Conservation (phyloP, 192 early-diverging fungal species). For the Coemansia biformis region DNA sequence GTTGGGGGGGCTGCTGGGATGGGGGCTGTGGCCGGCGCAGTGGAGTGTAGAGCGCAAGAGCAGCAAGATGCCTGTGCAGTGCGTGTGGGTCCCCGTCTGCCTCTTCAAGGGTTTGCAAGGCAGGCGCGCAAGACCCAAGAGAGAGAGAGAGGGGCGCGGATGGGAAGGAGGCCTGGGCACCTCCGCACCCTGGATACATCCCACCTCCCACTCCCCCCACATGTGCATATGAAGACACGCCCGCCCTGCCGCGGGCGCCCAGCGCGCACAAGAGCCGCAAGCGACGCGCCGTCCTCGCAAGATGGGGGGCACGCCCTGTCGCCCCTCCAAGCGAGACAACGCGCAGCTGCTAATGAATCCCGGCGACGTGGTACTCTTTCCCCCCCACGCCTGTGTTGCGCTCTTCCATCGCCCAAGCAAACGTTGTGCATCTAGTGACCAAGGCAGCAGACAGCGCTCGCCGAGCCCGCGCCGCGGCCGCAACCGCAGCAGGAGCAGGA, state of each 20-base stretch:
- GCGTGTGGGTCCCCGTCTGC: neutral
- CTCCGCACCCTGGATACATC: too few species aligned
- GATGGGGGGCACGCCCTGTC: too few species aligned
- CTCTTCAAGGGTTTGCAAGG: constrained; percentile 33
- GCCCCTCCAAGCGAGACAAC: too few species aligned
- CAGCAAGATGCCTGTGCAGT: neutral
- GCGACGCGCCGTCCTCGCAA: too few species aligned
- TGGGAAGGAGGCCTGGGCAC: too few species aligned
- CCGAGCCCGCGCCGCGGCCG: constrained; percentile 25
- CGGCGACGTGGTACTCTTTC: neutral
- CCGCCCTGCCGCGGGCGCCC: too few species aligned
- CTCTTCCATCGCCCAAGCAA: constrained; percentile 1
- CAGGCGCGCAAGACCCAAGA: constrained; percentile 29
- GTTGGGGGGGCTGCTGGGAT: too few species aligned
- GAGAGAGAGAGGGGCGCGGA: neutral
- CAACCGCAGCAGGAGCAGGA: constrained; percentile 9
- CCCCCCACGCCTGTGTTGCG: neutral
- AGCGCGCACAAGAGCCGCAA: too few species aligned
- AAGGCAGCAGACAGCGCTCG: constrained; percentile 23
- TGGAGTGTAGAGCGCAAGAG: constrained; percentile 12
- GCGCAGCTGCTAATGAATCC: constrained; percentile 1
- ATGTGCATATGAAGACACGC: too few species aligned
- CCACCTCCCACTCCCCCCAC: too few species aligned
- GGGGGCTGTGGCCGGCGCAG: too few species aligned
- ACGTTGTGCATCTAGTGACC: constrained; percentile 14